A percentile compares a stretch with the other conserved stretches of the same genome.
Conservation (phyloP, 352 stramenopile genomes). For the Phytophthora fragariaefolia region DNA sequence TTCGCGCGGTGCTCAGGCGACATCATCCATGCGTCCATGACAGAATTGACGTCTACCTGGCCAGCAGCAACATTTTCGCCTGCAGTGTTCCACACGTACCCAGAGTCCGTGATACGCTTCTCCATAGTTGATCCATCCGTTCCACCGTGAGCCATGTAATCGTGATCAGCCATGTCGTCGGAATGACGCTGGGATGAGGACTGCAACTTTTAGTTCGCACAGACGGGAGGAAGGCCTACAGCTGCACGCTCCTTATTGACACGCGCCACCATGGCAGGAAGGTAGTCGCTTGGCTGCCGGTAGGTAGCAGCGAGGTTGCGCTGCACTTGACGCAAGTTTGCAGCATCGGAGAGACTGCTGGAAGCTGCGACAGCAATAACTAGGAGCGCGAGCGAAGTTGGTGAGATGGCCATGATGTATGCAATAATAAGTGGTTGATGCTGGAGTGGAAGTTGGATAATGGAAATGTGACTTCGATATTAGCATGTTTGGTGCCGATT, state of each 20-base stretch:
- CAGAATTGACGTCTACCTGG: constrained; percentile 34
- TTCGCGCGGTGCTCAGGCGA: constrained; percentile 40
- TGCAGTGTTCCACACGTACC: constrained; percentile 49
- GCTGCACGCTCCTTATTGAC: constrained; percentile 53
- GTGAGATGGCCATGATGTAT: constrained; percentile 8
- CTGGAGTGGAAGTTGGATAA: constrained; percentile 14
- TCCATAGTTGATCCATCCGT: constrained; percentile 45
- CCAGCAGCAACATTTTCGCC: constrained; percentile 47
- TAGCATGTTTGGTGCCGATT: neutral
- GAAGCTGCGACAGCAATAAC: constrained; percentile 11
- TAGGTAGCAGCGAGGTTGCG: constrained; percentile 33
- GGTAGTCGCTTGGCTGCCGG: constrained; percentile 22
- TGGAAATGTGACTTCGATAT: constrained; percentile 16
- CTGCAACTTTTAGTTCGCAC: constrained; percentile 43
- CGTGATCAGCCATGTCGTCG: constrained; percentile 47
- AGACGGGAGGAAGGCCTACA: constrained; percentile 35
- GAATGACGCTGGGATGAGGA: constrained; percentile 30
- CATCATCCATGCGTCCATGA: constrained; percentile 51
- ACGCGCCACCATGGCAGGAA: constrained; percentile 38
- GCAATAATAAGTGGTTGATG: too few species aligned
- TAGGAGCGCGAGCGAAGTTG: constrained; percentile 12
- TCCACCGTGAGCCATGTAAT: constrained; percentile 56
- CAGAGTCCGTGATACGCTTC: constrained; percentile 41
- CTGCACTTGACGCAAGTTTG: constrained; percentile 23
- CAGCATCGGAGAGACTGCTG: constrained; percentile 2